Base-by-base conservation (phyloP, 805 yeast genomes). In the Pichia manshurica region DNA sequence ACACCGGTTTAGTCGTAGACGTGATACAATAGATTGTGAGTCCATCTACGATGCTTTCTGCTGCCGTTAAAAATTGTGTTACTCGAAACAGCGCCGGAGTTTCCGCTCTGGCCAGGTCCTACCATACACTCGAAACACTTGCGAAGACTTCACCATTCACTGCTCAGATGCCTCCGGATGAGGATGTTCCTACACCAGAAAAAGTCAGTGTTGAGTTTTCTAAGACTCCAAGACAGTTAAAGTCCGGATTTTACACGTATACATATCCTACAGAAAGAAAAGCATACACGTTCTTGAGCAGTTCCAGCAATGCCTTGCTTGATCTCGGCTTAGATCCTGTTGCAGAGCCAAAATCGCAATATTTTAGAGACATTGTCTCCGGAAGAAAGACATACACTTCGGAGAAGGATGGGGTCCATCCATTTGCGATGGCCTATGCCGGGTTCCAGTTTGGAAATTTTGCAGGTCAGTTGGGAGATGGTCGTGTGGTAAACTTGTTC, bases 401-500 rank as follows among this genome's bases (percentile, higher is more conserved):
- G 5, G 43, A 45, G 21, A 68, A 68, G 16, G 58, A 61, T 32
- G 55, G 55, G 21, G 66, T 66, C 1, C 79, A 78, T 55, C 98
- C 99, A 0, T 91, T 85, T 65, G 79, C 96, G 12, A 90, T 85
- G 63, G 87, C 91, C 0, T 91, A 91, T 64, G 96, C 98, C 1
- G 99, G 99, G 1, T 88, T 84, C 74, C 99, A 91, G 61, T 91
- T 93, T 70, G 98, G 99, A 3, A 79, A 78, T 54, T 91, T 91
- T 78, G 97, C 97, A 0, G 98, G 98, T 2, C 99, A 93, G 64
- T 69, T 91, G 52, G 99, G 99, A 6, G 99, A 91, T 63, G 99
- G 99, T 1, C 70, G 99, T 50, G 96, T 88, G 2, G 76, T 82
- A 6, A 87, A 85, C 58, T 67, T 91, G 39, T 90, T 91, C 67